A percentile compares a stretch with the other conserved stretches of the same genome.
Conservation (phyloP, 2,329 filamentous ascomycete genomes). For the Trichoderma polysporum region DNA sequence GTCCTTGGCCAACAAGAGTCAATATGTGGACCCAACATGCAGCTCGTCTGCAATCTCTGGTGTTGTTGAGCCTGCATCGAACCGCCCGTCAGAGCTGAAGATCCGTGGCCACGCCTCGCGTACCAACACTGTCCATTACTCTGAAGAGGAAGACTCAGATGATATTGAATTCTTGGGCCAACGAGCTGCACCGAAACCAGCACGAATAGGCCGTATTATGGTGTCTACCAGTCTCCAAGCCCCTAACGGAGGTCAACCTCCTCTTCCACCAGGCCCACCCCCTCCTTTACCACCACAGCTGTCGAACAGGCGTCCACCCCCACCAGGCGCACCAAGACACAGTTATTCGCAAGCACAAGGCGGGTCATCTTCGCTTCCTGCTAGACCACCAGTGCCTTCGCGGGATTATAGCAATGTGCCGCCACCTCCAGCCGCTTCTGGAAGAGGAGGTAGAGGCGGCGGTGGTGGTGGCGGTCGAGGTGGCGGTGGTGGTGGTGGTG, state of each 20-base stretch:
- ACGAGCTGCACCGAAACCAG: constrained; percentile 31
- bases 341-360: constrained; percentile 21
- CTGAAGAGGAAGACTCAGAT: constrained; percentile 50
- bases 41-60: constrained; percentile 41
- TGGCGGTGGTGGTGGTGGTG: constrained; percentile 30
- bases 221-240: constrained; percentile 44
- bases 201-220: constrained; percentile 37
- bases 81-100: constrained; percentile 32
- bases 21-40: constrained; percentile 50
- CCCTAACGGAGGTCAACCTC: constrained; percentile 36
- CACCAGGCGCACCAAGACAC: constrained; percentile 27
- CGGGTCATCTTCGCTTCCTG: constrained; percentile 31
- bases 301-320: constrained; percentile 27
- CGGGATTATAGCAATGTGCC: constrained; percentile 33
- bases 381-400: constrained; percentile 31
- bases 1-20: constrained; percentile 49
- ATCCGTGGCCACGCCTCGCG: constrained; percentile 37
- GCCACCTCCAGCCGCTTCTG: constrained; percentile 27
- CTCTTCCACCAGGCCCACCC: constrained; percentile 41
- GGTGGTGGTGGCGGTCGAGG: constrained; percentile 28
- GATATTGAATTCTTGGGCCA: constrained; percentile 45
- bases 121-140: constrained; percentile 44
- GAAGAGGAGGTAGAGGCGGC: constrained; percentile 10
- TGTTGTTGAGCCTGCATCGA: constrained; percentile 26
- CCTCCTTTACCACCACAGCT: constrained; percentile 31